Percentiles rank a stretch among this genome's conserved stretches.
phyloP scores from a whole-genome alignment of 768 basidiomycete species.

The Suillus sp. region DNA sequence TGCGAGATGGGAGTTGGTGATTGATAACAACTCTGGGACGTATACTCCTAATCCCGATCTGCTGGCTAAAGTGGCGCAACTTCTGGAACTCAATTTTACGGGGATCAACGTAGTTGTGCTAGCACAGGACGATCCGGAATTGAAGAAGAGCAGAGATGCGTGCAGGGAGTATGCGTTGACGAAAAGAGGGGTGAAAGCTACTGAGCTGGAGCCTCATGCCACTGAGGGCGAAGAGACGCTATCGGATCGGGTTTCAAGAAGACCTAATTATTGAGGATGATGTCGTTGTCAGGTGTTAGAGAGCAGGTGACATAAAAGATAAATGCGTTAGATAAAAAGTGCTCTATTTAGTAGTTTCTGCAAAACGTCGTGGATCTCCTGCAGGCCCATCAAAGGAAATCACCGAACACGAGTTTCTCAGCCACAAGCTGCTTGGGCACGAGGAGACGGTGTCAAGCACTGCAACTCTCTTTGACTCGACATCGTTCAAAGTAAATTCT shows the following conservation, averaged over 20 bases:
- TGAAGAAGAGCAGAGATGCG: constrained; percentile 62
- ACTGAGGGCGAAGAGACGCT: constrained; percentile 57
- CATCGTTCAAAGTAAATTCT: constrained; percentile 7
- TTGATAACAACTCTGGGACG: constrained; percentile 87
- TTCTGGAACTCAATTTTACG: constrained; percentile 75
- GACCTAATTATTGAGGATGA: constrained; percentile 6
- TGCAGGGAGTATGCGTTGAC: constrained; percentile 67
- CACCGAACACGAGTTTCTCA: constrained; percentile 38
- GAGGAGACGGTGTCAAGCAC: constrained; percentile 26
- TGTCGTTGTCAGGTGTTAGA: constrained; percentile 13
- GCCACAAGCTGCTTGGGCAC: constrained; percentile 31
- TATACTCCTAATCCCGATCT: constrained; percentile 72
- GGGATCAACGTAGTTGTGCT: constrained; percentile 59
- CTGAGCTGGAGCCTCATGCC: constrained; percentile 67
- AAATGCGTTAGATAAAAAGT: constrained; percentile 1
- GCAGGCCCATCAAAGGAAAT: constrained; percentile 26
- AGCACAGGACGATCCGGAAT: constrained; percentile 54
- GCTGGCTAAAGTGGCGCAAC: constrained; percentile 58
- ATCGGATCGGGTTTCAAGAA: constrained; percentile 29
- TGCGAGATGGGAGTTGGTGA: constrained; percentile 77
- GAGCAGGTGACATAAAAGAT: constrained; percentile 12
- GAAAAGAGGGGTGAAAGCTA: constrained; percentile 56
- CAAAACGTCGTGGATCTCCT: constrained; percentile 12
- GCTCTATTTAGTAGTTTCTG: constrained; percentile 11
- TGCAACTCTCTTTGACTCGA: constrained; percentile 12